Conservation (phyloP, 768 basidiomycete species). For the Pleurotus ostreatus region DNA sequence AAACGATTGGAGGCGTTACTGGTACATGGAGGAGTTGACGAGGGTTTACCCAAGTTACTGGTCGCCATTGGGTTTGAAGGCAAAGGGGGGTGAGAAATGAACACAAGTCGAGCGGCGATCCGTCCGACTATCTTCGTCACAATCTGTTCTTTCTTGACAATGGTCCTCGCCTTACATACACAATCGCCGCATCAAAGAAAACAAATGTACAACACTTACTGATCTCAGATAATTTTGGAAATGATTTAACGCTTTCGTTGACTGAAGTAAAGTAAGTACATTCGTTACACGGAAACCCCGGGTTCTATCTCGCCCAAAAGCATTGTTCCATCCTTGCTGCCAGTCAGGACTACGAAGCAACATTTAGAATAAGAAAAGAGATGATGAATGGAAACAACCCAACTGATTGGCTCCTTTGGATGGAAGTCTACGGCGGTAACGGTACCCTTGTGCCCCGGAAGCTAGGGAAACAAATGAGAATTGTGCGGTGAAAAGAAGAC, state of each 20-base stretch:
- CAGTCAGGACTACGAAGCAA: slow-evolving; percentile 67
- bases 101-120: neutral
- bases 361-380: slow-evolving; percentile 1
- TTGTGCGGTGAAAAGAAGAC: neutral
- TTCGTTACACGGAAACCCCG: slow-evolving; percentile 36
- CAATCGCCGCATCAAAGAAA: too few species aligned
- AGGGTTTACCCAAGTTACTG: slow-evolving; percentile 53
- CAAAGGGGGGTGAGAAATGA: neutral
- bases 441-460: slow-evolving; percentile 96
- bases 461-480: slow-evolving; percentile 31
- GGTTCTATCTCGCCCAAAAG: slow-evolving; percentile 87
- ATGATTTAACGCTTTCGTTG: too few species aligned
- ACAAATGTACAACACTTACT: too few species aligned
- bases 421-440: slow-evolving; percentile 96
- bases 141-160: neutral
- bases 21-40: slow-evolving; percentile 59
- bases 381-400: slow-evolving; percentile 25
- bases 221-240: too few species aligned
- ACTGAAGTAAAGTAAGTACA: too few species aligned
- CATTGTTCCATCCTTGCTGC: slow-evolving; percentile 91
- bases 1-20: slow-evolving; percentile 29
- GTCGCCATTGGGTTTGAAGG: slow-evolving; percentile 7
- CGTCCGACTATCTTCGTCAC: neutral
- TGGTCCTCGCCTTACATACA: too few species aligned
- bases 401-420: slow-evolving; percentile 92